Evolutionary conservation across 208 protist genomes (phyloP).

Genomic region (Crithidia sp.): DNA sequence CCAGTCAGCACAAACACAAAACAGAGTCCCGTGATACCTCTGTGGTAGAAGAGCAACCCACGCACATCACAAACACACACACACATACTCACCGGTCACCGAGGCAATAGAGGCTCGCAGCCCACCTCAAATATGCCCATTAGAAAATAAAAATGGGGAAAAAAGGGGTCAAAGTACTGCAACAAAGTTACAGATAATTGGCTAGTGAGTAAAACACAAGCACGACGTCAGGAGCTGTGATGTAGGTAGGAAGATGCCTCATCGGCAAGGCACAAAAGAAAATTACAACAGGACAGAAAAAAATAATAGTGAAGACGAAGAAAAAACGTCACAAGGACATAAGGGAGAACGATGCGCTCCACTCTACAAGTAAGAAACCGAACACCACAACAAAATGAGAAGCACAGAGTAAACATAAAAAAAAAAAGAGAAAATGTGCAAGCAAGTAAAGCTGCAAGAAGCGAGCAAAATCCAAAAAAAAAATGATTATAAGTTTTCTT

Average conservation of each 20-base stretch:
- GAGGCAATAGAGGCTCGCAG: too few relatives aligned
- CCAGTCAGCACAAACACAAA: too few relatives aligned
- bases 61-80: too few relatives aligned
- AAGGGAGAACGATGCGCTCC: too few relatives aligned
- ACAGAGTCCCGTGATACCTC: too few relatives aligned
- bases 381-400: background rate
- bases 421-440: background rate
- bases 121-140: too few relatives aligned
- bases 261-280: background rate
- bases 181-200: too few relatives aligned
- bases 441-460: background rate
- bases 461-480: background rate
- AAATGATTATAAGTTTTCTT: background rate
- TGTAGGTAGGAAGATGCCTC: background rate
- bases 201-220: too few relatives aligned
- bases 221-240: too few relatives aligned
- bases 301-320: background rate
- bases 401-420: background rate
- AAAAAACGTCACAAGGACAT: too few relatives aligned
- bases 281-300: background rate
- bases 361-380: background rate
- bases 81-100: too few relatives aligned
- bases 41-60: too few relatives aligned
- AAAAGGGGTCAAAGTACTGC: background rate
- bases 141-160: background rate